Base-by-base conservation (phyloP, 2,329 filamentous ascomycete species). In the Didymella arachidicola region DNA sequence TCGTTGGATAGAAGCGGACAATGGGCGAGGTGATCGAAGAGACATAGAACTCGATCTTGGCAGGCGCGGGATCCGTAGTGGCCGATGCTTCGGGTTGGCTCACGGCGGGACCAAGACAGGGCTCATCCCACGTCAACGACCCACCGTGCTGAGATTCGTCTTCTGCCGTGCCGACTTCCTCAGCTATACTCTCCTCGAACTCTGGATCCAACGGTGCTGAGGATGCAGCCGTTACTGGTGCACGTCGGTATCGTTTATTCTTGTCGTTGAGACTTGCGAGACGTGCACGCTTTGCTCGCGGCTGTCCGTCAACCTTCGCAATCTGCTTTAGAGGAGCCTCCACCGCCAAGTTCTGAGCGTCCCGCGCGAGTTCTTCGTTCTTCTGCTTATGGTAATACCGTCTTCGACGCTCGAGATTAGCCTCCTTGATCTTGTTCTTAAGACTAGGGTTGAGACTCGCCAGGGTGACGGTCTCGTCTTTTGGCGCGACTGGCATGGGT, bases 1-100 rank as follows among this genome's bases (percentile, higher is more conserved):
- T 79, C 3, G 61, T 57, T 8, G 65, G 29, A 57, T 81, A 72
- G 62, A 81, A 82, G 1, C 54, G 59, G 39, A 69, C 51, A 22
- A 56, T 50, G 1, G 72, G 72, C 42, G 65, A 41, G 1, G 63
- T 62, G n/a, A 74, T 50, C 4, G 64, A 45, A 14, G 48, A 44
- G 19, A 25, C 29, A 7, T n/a, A 41, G 5, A 39, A 27, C 16
- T 36, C 16, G 4, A 16, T 12, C 34, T 18, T 14, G 8, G 43
- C 7, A 26, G 39, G 12, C 8, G 30, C n/a, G 7, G n/a, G 26
- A 18, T 11, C 6, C 30, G 18, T n/a, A 3, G 14, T 14, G n/a
- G 10, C 22, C 14, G 36, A 25, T 10, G 11, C 11, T n/a, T 8
- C 4, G 18, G 8, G 11, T 16, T 25, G 34, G n/a, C 18, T 29